Percentiles rank a stretch among this genome's conserved stretches.
phyloP scores from a whole-genome alignment of 2,329 filamentous ascomycete genomes.

The Neoscytalidium dimidiatum region DNA sequence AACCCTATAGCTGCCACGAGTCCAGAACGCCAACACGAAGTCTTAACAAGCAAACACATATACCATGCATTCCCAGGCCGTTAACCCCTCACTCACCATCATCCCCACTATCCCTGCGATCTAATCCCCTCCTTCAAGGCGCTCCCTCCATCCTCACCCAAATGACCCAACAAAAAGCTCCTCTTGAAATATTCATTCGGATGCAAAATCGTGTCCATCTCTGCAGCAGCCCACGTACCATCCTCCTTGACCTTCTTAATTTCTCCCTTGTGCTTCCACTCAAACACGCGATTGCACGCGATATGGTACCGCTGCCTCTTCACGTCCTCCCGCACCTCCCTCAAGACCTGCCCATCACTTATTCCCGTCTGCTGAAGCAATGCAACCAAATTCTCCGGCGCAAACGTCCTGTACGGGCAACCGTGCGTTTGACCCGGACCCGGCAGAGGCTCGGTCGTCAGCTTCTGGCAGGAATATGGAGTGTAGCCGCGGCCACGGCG shows the following conservation, averaged over 20 bases:
- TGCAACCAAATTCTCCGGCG: constrained; percentile 76
- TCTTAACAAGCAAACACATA: not conserved
- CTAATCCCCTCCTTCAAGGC: constrained; percentile 16
- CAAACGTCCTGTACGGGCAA: constrained; percentile 95
- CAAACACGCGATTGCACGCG: constrained; percentile 95
- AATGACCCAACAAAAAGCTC: constrained; percentile 83
- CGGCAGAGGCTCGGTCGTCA: constrained; percentile 84
- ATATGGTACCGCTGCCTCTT: constrained; percentile 88
- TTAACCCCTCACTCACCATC: not conserved
- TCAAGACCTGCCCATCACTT: constrained; percentile 72
- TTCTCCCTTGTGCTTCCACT: constrained; percentile 72
- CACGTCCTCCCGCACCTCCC: constrained; percentile 84
- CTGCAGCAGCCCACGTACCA: constrained; percentile 56
- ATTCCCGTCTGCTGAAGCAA: constrained; percentile 80
- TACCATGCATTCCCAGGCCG: not conserved
- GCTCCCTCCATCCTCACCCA: constrained; percentile 51
- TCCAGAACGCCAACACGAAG: not conserved
- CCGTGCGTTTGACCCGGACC: constrained; percentile 88
- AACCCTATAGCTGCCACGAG: not conserved
- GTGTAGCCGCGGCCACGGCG: constrained; percentile 84
- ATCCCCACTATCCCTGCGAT: not conserved
- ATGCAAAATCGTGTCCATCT: constrained; percentile 93
- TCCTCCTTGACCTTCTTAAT: constrained; percentile 55
- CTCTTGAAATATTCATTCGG: constrained; percentile 98
- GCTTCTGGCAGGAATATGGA: constrained; percentile 92